These are phyloP conservation scores for Aspergillus oerlinghausenensis DNA, from an alignment of 2,329 filamentous ascomycete genomes.

Conservation along the genomic window DNA sequence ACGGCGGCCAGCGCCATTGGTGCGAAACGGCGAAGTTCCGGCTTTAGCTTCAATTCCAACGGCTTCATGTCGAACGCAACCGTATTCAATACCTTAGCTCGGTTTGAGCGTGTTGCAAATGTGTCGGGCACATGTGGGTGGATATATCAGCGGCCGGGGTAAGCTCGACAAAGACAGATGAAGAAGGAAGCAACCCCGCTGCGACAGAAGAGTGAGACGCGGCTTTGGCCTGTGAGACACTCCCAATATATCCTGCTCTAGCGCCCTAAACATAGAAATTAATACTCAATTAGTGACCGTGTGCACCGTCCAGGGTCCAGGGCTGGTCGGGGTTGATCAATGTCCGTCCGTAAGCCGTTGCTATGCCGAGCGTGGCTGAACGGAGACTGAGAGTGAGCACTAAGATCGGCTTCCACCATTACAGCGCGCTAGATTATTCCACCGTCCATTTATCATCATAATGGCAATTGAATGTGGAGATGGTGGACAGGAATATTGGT, in stretches of 20 bases:
- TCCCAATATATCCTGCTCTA: background rate
- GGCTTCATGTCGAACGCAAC: background rate
- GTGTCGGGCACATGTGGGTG: background rate
- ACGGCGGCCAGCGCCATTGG: background rate
- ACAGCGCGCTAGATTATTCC: background rate
- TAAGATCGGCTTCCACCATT: background rate
- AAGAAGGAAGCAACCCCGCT: background rate
- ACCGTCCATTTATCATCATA: background rate
- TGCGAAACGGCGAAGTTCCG: background rate
- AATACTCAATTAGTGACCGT: background rate
- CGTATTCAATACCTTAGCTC: background rate
- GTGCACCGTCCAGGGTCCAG: background rate
- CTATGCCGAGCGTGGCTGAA: background rate
- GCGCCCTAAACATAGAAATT: background rate
- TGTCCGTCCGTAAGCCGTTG: background rate
- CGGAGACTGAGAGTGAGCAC: background rate
- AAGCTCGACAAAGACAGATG: background rate
- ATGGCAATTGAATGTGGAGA: background rate
- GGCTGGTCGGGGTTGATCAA: background rate
- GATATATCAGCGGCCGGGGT: background rate
- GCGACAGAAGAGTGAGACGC: background rate
- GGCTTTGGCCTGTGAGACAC: background rate
- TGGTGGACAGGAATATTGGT: background rate
- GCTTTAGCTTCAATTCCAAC: background rate
- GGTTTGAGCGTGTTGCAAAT: background rate